phyloP scores from a whole-genome alignment of 2,329 filamentous ascomycete genomes.

The Diaporthe helianthi region DNA sequence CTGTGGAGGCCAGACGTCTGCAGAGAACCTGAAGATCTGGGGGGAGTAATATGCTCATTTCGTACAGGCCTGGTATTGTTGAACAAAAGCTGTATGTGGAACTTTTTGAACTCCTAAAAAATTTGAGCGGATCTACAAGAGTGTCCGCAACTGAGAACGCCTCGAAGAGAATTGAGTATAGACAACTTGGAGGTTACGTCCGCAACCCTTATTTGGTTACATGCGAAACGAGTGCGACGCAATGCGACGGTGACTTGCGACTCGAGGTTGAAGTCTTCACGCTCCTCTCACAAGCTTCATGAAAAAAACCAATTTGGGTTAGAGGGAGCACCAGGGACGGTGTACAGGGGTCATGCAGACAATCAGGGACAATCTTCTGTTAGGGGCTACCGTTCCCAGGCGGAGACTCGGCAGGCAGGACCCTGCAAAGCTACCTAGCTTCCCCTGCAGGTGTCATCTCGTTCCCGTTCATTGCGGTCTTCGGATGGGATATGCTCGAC shows the following conservation, averaged over 20 bases:
- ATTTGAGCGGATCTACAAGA: background rate
- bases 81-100: background rate
- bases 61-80: slow-evolving; percentile 1
- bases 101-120: background rate
- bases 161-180: background rate
- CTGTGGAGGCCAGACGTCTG: slow-evolving; percentile 73
- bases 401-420: slow-evolving; percentile 22
- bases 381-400: background rate
- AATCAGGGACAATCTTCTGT: slow-evolving; percentile 18
- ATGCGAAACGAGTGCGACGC: background rate
- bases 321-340: background rate
- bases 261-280: background rate
- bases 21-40: slow-evolving; percentile 71
- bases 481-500: background rate
- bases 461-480: slow-evolving; percentile 8
- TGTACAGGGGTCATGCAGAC: slow-evolving; percentile 15
- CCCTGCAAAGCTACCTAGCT: slow-evolving; percentile 25
- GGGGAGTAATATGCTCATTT: slow-evolving; percentile 48
- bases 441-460: slow-evolving; percentile 30
- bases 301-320: slow-evolving; percentile 22
- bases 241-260: background rate
- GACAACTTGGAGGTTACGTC: background rate
- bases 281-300: slow-evolving; percentile 18
- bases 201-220: background rate
- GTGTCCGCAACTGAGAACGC: background rate